A percentile compares a stretch with the other conserved stretches of the same genome.
phyloP scores from a whole-genome alignment of 2,329 filamentous ascomycete species.

The Sporothrix brasiliensis region DNA sequence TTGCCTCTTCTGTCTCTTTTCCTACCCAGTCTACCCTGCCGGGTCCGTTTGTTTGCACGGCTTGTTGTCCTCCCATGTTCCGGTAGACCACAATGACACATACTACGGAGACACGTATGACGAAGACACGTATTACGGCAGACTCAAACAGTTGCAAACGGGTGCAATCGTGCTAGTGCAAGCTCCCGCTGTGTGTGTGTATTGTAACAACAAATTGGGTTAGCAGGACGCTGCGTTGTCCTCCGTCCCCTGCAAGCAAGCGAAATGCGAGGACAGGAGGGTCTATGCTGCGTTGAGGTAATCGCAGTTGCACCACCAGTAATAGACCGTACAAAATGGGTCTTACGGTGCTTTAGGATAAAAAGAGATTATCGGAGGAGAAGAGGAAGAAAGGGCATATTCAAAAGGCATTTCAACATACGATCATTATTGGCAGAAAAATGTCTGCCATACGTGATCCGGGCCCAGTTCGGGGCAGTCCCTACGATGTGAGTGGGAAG shows the following conservation, averaged over 20 bases:
- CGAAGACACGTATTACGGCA: neutral
- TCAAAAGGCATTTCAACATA: neutral
- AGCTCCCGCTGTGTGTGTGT: neutral
- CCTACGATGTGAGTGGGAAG: neutral
- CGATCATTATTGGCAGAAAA: neutral
- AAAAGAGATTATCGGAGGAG: neutral
- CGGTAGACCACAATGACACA: neutral
- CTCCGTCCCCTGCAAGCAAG: neutral
- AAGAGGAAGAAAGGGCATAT: neutral
- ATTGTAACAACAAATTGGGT: too few relatives aligned
- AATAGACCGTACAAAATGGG: too few relatives aligned
- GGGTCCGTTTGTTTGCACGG: neutral
- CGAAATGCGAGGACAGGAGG: neutral
- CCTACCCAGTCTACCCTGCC: too few relatives aligned
- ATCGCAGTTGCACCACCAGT: neutral
- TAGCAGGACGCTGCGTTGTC: neutral
- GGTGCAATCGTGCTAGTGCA: neutral
- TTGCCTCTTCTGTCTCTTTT: too few relatives aligned
- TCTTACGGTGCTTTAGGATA: neutral
- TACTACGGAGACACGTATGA: neutral
- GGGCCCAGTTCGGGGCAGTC: neutral
- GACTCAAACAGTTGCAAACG: neutral
- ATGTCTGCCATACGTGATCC: neutral
- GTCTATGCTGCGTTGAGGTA: neutral
- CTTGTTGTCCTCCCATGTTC: neutral